Evolutionary conservation across 495 filamentous ascomycete species (phyloP).

Genomic region (Aspergillus conjunctus): DNA sequence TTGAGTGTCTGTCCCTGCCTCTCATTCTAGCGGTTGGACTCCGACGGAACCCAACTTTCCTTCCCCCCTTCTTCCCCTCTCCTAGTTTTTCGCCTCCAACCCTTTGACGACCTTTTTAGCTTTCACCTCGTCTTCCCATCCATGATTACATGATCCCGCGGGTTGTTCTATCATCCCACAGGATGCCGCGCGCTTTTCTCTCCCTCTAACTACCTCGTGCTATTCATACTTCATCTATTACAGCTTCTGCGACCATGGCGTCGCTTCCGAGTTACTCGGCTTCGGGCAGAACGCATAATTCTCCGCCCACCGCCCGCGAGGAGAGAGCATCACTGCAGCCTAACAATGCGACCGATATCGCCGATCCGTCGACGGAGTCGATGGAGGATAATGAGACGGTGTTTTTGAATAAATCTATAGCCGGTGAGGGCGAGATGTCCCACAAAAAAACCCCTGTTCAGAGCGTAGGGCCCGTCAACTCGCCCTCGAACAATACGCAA

Average conservation of each 20-base stretch:
- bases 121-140: neutral
- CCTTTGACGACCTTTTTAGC: neutral
- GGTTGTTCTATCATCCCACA: constrained; percentile 11
- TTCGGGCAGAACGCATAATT: constrained; percentile 35
- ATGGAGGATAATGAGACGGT: constrained; percentile 47
- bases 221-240: neutral
- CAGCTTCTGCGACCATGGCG: constrained; percentile 34
- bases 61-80: constrained; percentile 5
- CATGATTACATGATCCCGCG: neutral
- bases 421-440: constrained; percentile 18
- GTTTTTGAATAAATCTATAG: constrained; percentile 42
- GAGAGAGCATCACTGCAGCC: constrained; percentile 16
- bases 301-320: constrained; percentile 29
- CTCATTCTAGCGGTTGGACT: neutral
- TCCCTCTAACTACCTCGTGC: constrained; percentile 6
- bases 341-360: neutral
- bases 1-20: constrained; percentile 1
- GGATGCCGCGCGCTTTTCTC: constrained; percentile 16
- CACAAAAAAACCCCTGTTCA: constrained; percentile 23
- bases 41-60: constrained; percentile 3
- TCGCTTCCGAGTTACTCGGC: constrained; percentile 41
- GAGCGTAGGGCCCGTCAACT: constrained; percentile 21
- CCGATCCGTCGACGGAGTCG: constrained; percentile 21
- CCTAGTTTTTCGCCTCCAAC: constrained; percentile 1
- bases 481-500: constrained; percentile 5